Evolutionary conservation across 2,329 filamentous ascomycete species (phyloP).

Genomic region (Colletotrichum aenigma): DNA sequence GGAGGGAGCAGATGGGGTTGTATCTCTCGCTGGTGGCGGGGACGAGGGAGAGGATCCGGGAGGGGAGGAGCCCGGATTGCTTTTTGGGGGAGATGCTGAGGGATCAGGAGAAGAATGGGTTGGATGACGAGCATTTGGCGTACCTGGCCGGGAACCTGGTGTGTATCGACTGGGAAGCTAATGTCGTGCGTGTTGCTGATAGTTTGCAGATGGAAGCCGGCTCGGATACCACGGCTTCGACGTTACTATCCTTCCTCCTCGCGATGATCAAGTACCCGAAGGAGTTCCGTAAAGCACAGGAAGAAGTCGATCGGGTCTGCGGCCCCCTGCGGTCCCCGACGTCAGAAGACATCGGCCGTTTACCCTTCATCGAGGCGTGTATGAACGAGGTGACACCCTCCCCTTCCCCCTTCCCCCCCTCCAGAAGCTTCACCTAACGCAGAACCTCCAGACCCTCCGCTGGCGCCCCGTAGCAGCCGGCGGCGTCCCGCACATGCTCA

Average conservation of each 20-base stretch:
- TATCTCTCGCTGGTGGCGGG: not conserved
- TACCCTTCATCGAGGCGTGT: conserved; percentile 29
- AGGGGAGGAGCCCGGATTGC: not conserved
- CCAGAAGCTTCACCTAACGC: too few relatives aligned
- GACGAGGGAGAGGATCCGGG: not conserved
- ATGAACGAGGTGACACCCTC: conserved; percentile 12
- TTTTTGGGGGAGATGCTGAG: not conserved
- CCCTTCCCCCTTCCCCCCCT: too few relatives aligned
- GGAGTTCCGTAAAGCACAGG: conserved; percentile 25
- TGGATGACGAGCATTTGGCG: conserved; percentile 23
- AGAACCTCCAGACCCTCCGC: conserved; percentile 34
- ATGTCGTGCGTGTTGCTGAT: too few relatives aligned
- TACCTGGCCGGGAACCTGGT: conserved; percentile 17
- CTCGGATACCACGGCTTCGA: conserved; percentile 27
- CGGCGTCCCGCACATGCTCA: conserved; percentile 52
- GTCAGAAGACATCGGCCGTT: conserved; percentile 24
- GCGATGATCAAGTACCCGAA: conserved; percentile 28
- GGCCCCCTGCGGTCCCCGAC: conserved; percentile 28
- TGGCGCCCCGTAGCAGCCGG: conserved; percentile 31
- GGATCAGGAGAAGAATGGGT: conserved; percentile 10
- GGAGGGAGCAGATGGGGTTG: not conserved
- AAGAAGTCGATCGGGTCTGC: conserved; percentile 29
- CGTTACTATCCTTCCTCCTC: conserved; percentile 19
- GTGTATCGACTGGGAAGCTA: too few relatives aligned
- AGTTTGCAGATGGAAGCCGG: conserved; percentile 26